Evolutionary conservation across 176 grass and related monocot species (phyloP), one percentile per base, ranked within the genome.

Genomic region (Oryza coarctata): DNA sequence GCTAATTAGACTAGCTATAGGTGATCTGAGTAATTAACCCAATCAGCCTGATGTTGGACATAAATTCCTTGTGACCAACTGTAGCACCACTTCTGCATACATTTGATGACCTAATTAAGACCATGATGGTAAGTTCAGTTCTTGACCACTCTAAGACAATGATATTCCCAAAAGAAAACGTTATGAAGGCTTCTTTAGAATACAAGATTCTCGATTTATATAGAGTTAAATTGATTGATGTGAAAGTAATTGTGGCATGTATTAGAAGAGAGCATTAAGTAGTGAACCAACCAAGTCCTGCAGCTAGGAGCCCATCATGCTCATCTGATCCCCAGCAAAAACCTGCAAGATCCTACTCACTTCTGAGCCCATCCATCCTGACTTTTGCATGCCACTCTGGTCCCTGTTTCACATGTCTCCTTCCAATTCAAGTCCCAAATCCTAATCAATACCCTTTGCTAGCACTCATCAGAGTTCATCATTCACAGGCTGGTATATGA

Each of bases 341-440:
- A 33, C 87, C 72, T 76, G 82, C 87, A 85, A 81, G 82, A 85
- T 89, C 87, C 82, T 55, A 76, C 81, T 63, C 75, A 60, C 60
- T 41, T 32, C 57, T 58, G 58, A 82, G 66, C 80, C 40, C 72
- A 71, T 83, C 73, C 25, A 71, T 78, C 87, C 80, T 77, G 82
- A 76, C 71, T 71, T 81, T 36, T 15, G 76, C 77, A 76, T 26
- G 71, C 63, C 63, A 39, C 71, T 28, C 77, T 71, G 77, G 83
- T 89, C 72, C 72, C 65, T 78, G 35, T 82, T 62, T 82, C 88
- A 82, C 67, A 82, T 82, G 73, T 36, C 83, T 57, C 25, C 12
- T 35, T 89, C 87, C 36, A 76, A 25, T 70, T 15, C 38, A n/a
- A 71, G 70, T 62, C 29, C 30, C 58, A 78, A 13, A 55, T 39